Conservation (phyloP, 1,139 yeast species). For the Sugiyamaella sp. region DNA sequence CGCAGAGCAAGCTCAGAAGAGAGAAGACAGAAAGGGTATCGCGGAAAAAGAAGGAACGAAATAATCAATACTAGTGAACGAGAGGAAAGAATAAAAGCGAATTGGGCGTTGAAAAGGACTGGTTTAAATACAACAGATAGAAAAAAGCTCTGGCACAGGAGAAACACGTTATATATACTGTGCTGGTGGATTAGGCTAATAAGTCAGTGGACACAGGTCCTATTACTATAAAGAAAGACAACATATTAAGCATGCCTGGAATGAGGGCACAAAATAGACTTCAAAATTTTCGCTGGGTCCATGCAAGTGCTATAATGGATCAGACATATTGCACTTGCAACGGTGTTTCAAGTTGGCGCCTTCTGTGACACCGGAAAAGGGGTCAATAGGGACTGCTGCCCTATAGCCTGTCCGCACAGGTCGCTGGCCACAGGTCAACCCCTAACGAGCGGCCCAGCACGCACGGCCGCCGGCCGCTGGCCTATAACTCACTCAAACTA, state of each 20-base stretch:
- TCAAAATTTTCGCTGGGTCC: not conserved
- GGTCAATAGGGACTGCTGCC: not conserved
- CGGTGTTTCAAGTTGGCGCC: constrained; percentile 1
- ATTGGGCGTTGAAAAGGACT: not conserved
- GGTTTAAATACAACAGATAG: not conserved
- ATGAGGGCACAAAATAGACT: not conserved
- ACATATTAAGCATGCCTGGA: not conserved
- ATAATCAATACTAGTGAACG: not conserved
- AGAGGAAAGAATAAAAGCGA: not conserved
- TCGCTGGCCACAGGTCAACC: too few relatives aligned
- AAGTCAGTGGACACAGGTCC: not conserved
- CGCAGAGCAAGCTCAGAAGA: not conserved
- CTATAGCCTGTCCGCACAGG: too few relatives aligned
- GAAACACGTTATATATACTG: not conserved
- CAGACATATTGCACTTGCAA: not conserved
- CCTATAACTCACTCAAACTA: too few relatives aligned
- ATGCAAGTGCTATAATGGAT: not conserved
- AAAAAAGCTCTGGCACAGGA: not conserved
- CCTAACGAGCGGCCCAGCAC: not conserved
- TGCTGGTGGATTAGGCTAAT: not conserved
- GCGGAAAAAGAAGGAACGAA: not conserved
- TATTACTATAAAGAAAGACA: not conserved
- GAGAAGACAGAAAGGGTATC: not conserved
- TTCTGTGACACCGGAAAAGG: not conserved
- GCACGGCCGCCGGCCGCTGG: not conserved